Conservation (phyloP, 108 stramenopile species). For the Schizochytrium sp. region DNA sequence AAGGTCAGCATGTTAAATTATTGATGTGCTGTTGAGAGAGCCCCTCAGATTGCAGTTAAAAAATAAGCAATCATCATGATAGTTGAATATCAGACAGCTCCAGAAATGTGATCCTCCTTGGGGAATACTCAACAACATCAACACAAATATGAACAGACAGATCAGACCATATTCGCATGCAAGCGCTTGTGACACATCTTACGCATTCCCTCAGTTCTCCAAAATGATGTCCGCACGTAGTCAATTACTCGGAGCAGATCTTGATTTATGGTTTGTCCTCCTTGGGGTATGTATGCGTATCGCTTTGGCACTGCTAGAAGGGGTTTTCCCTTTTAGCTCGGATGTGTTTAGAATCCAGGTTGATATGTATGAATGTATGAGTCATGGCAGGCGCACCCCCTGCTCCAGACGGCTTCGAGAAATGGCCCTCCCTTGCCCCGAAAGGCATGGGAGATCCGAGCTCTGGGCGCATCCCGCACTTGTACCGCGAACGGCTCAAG, state of each 20-base stretch:
- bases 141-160: neutral
- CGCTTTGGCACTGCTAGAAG: neutral
- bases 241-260: conserved; percentile 48
- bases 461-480: neutral
- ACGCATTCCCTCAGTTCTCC: conserved; percentile 11
- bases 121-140: neutral
- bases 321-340: too few relatives aligned
- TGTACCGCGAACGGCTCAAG: neutral
- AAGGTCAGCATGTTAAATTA: neutral
- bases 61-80: conserved; percentile 41
- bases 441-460: neutral
- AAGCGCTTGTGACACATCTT: neutral
- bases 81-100: conserved; percentile 63
- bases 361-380: too few relatives aligned
- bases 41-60: conserved; percentile 63
- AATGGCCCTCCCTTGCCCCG: too few relatives aligned
- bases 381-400: too few relatives aligned
- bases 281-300: neutral
- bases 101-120: conserved; percentile 57
- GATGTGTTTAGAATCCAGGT: too few relatives aligned
- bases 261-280: conserved; percentile 37
- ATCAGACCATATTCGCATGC: neutral
- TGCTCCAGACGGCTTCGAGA: too few relatives aligned
- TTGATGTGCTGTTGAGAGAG: neutral
- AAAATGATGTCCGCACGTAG: conserved; percentile 52